Evolutionary conservation across 2,329 filamentous ascomycete genomes (phyloP), one percentile per base, ranked within the genome.

Genomic region (Podosphaera xanthii): DNA sequence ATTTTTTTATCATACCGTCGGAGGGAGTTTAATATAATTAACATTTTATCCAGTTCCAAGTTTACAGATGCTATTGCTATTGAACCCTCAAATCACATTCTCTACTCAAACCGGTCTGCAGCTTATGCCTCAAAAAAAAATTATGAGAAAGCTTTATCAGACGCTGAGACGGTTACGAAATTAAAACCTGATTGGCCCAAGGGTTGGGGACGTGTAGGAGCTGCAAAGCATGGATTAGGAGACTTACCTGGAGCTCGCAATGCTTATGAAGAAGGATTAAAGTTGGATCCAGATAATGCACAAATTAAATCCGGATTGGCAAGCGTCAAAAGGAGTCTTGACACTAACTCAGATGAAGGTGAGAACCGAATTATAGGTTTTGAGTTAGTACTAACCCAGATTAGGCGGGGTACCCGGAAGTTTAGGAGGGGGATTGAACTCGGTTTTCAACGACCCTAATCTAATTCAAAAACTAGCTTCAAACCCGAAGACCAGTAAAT

Each of bases 131-230:
- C 92, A 58, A 86, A 95, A 72, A 87, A 83, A 71, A 82, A 97
- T 61, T 98, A 86, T 77, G 76, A 86, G 63, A 79, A 84, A 65
- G 92, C 92, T 30, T 75, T 97, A 34, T 78, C 85, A 63, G 92
- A 98, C 77, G 92, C 92, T 60, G 84, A 84, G 69, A 96, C 96
- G 78, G 92, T 88, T 2, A 94, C 86, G 59, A 81, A 94, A 73
- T 76, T 98, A 71, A 97, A 98, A 77, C 86, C 91, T 10, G 92
- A 97, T 76, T 98, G 92, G 92, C 83, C 88, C 61, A 97, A 97
- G 75, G 92, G 92, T 64, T 96, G 88, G 85, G 84, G 86, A 61
- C 83, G 92, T 62, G 96, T 96, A 72, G 92, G 91, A 64, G 84
- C 89, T 63, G 92, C 92, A 59, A 77, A 90, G 40, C 92, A 95